These are phyloP conservation scores for Quercus tomentella DNA, from an alignment of 331 rosid species.

Conservation along the genomic window DNA sequence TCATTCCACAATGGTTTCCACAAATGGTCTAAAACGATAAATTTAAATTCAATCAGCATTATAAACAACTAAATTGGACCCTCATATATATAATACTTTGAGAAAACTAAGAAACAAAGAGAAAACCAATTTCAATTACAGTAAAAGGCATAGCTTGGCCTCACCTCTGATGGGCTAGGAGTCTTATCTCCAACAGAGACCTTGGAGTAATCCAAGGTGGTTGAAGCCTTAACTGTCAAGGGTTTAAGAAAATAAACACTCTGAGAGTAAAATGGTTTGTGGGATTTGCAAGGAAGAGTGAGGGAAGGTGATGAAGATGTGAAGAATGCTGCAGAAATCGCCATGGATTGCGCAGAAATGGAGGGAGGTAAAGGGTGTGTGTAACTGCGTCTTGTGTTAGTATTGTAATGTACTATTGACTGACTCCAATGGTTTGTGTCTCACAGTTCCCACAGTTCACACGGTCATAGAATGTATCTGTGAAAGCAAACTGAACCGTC, in stretches of 20 bases:
- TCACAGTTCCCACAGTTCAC: too few relatives aligned
- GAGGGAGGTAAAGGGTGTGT: too few relatives aligned
- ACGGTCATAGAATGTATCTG: too few relatives aligned
- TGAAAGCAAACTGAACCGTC: too few relatives aligned
- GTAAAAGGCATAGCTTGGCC: background rate
- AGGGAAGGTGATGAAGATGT: conserved; percentile 45
- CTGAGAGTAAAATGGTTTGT: conserved; percentile 31
- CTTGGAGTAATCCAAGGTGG: conserved; percentile 68
- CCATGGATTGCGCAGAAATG: conserved; percentile 44
- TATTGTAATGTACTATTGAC: too few relatives aligned
- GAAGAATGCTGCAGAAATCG: conserved; percentile 52
- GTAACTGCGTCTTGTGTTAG: too few relatives aligned
- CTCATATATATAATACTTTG: background rate
- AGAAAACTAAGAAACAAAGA: conserved; percentile 1
- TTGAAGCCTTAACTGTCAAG: conserved; percentile 59
- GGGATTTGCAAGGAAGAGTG: conserved; percentile 33
- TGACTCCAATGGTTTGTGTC: too few relatives aligned
- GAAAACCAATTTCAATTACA: background rate
- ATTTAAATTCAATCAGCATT: background rate
- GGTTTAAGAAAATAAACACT: conserved; percentile 31
- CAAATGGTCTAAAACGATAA: background rate
- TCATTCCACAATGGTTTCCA: background rate
- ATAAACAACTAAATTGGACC: background rate
- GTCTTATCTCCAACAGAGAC: conserved; percentile 51
- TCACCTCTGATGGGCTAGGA: conserved; percentile 54